phyloP scores from a whole-genome alignment of 306 rosid species.

The Pterocarpus macrocarpus region DNA sequence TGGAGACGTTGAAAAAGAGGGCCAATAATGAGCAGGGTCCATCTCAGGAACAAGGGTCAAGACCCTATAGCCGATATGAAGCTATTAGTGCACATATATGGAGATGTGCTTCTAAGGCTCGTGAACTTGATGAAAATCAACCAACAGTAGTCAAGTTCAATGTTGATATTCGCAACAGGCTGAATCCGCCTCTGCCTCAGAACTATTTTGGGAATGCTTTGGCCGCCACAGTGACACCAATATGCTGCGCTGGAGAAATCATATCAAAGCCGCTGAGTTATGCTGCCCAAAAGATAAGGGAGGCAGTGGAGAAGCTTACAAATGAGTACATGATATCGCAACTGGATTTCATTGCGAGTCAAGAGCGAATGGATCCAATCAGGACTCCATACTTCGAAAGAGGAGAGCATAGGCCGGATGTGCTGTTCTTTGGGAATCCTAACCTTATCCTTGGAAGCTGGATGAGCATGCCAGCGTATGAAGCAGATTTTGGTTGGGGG shows the following conservation, averaged over 20 bases:
- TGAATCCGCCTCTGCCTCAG: conserved; percentile 29
- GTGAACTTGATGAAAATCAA: background rate
- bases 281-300: conserved; percentile 5
- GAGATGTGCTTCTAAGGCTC: conserved; percentile 32
- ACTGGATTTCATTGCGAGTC: too few species aligned
- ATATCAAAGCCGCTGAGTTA: background rate
- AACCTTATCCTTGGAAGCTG: background rate
- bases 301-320: background rate
- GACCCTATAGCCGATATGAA: conserved; percentile 35
- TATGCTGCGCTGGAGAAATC: background rate
- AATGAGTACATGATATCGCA: conserved; percentile 23
- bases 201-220: conserved; percentile 41
- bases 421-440: background rate
- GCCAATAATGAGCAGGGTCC: background rate
- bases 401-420: background rate
- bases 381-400: background rate
- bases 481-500: conserved; percentile 32
- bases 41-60: background rate
- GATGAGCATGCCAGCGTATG: conserved; percentile 17
- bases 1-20: conserved; percentile 15
- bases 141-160: background rate
- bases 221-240: background rate
- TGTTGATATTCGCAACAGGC: background rate
- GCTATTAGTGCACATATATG: conserved; percentile 36
- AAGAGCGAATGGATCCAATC: background rate